Conservation (phyloP, 331 rosid species). For the Erythrophleum ivorense region DNA sequence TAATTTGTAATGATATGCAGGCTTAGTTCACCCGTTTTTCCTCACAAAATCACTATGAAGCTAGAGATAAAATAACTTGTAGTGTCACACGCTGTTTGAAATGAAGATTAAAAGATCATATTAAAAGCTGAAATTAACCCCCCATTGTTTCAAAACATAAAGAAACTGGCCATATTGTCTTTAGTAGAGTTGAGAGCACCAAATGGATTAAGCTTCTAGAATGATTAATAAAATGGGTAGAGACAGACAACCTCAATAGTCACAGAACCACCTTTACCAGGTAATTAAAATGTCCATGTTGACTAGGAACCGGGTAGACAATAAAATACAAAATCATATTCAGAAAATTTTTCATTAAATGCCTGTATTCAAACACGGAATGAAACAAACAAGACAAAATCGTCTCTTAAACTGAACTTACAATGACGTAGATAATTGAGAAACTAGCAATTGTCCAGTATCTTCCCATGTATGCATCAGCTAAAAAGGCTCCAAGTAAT, state of each 20-base stretch:
- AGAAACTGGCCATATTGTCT: background rate
- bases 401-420: conserved; percentile 47
- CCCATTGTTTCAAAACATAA: background rate
- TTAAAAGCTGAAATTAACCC: background rate
- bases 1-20: background rate
- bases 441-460: conserved; percentile 90
- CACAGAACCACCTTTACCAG: background rate
- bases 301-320: background rate
- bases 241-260: background rate
- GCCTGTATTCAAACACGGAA: background rate
- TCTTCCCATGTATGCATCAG: conserved; percentile 91
- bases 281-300: background rate
- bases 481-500: conserved; percentile 86
- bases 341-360: background rate
- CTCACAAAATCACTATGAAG: background rate
- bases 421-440: conserved; percentile 61
- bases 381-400: conserved; percentile 7
- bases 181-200: conserved; percentile 2
- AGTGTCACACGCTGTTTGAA: background rate
- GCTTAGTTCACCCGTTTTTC: background rate
- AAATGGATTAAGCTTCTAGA: background rate
- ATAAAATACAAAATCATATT: background rate
- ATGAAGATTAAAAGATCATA: conserved; percentile 12
- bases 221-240: background rate
- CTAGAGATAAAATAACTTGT: background rate